Base-by-base conservation (phyloP, 257 asterid genomes). In the Thymus quinquecostatus region DNA sequence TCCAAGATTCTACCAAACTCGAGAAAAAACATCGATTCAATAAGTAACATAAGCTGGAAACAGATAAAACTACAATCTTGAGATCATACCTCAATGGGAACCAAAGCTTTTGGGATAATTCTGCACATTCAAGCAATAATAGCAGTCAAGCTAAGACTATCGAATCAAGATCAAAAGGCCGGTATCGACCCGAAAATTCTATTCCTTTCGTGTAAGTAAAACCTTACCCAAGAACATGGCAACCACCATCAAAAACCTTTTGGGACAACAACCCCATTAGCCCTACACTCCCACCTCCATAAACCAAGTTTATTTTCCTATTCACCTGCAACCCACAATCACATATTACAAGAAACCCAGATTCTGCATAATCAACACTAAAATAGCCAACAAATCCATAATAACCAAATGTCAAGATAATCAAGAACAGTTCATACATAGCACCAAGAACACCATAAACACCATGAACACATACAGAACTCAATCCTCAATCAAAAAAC, bases 281-380 rank as follows among this genome's bases (percentile, higher is more conserved):
- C 71, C 99, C 99, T 68, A 92, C 78, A 81, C 98, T 95, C 55
- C 99, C 99, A 78, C 99, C 99, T 10, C 98, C 99, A 82, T 95
- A 95, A 30, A 95, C 99, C 86, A 95, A 80, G 78, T 87, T 82
- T 80, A 95, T 86, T 80, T 87, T 95, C 86, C 97, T 90, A 72
- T 67, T 76, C 79, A 92, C 96, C 99, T 95, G 83, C 82, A 21
- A 82, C 69, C 58, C 58, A 77, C 11, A 61, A 72, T 60, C 65
- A 61, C 12, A 60, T 33, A 14, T 6, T 12, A 45, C 43, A 38
- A 47, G 3, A 11, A 10, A 54, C 6, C 12, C 57, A 44, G 41
- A 14, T 9, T 51, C 27, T 28, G n/a, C 59, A 65, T 33, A 4
- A 57, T 9, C 53, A 56, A 45, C 74, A 65, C 14, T 53, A 29